Conservation (phyloP, 2,329 filamentous ascomycete species). For the Calonectria crousiana region DNA sequence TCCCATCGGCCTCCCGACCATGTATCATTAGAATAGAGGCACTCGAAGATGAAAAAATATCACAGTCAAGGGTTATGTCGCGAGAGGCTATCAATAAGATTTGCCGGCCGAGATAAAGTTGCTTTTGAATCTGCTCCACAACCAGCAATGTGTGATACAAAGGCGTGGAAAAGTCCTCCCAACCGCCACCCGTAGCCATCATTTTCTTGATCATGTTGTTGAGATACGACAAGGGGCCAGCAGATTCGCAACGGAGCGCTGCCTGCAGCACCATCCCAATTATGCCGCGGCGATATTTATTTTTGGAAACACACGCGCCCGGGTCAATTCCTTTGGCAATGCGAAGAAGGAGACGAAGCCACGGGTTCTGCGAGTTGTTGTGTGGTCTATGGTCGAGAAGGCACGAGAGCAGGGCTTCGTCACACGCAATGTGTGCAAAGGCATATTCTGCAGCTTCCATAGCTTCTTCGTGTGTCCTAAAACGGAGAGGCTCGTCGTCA, state of each 20-base stretch:
- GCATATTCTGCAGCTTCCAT: background rate
- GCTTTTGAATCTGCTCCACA: background rate
- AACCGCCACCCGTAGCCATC: background rate
- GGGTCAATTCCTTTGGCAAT: background rate
- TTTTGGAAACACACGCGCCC: background rate
- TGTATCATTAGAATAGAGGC: background rate
- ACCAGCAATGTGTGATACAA: background rate
- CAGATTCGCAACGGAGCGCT: background rate
- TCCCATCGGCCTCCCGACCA: background rate
- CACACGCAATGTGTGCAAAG: background rate
- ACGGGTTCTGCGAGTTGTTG: background rate
- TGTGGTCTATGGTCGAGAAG: background rate
- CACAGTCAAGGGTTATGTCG: background rate
- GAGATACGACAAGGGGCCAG: background rate
- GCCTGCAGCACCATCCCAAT: background rate
- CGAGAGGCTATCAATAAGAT: background rate
- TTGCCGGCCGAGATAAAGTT: background rate
- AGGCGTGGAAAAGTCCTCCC: slow-evolving; percentile 5
- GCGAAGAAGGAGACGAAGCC: background rate
- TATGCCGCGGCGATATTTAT: background rate
- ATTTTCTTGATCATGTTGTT: background rate
- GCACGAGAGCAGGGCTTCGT: background rate
- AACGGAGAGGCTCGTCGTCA: background rate
- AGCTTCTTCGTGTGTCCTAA: background rate
- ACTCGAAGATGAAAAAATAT: background rate